Conservation (phyloP, 2,329 filamentous ascomycete genomes). For the Apiospora koreana region DNA sequence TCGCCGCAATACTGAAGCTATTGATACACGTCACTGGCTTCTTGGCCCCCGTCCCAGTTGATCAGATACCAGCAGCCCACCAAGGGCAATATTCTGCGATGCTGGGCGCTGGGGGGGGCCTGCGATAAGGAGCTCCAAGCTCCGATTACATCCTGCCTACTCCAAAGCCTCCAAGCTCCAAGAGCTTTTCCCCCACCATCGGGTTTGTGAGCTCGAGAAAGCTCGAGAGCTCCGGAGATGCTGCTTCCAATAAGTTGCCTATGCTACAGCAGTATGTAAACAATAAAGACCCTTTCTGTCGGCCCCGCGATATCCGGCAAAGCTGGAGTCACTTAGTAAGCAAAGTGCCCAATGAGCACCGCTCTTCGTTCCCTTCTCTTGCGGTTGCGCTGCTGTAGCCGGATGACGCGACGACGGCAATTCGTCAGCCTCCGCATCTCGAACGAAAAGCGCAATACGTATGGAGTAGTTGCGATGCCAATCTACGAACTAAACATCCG, state of each 20-base stretch:
- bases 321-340: not conserved
- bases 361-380: not conserved
- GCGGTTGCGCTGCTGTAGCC: not conserved
- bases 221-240: conserved; percentile 1
- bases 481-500: not conserved
- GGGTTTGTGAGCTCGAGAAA: not conserved
- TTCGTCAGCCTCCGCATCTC: not conserved
- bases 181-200: not conserved
- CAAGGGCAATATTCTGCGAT: not conserved
- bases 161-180: not conserved
- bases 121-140: not conserved
- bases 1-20: not conserved
- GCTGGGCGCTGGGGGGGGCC: not conserved
- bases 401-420: not conserved
- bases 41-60: not conserved
- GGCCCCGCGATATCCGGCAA: not conserved
- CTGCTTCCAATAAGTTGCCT: not conserved
- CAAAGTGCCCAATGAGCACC: not conserved
- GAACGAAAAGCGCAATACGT: not conserved
- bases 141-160: not conserved
- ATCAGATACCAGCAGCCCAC: not conserved
- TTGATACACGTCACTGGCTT: not conserved
- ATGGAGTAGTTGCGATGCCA: not conserved
- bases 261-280: not conserved
- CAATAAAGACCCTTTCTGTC: not conserved